Evolutionary conservation across 495 filamentous ascomycete genomes (phyloP).

Genomic region (Talaromyces thailandensis): DNA sequence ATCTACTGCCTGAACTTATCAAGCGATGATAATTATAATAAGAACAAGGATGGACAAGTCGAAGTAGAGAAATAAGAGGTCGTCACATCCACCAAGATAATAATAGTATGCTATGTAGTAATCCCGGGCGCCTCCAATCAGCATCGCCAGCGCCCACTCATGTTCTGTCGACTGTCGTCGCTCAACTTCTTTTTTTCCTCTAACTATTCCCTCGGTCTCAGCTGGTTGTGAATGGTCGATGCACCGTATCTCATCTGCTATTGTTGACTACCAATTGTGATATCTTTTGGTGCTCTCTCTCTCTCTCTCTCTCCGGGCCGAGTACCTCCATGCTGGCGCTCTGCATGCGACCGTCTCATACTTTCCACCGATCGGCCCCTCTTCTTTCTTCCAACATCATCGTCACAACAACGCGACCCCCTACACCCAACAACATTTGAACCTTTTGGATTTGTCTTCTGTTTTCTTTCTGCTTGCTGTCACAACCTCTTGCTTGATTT

Average conservation of each 20-base stretch:
- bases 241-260: background rate
- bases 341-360: background rate
- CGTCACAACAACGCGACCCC: background rate
- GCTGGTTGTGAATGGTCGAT: background rate
- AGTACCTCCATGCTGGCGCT: background rate
- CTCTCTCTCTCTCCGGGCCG: background rate
- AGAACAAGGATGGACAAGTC: background rate
- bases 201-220: too few species aligned
- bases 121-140: background rate
- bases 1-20: too few species aligned
- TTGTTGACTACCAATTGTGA: background rate
- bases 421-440: background rate
- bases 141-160: constrained; percentile 2
- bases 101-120: too few species aligned
- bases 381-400: background rate
- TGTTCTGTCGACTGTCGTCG: background rate
- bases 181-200: background rate
- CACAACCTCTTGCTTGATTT: background rate
- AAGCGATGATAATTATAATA: too few species aligned
- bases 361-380: background rate
- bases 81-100: background rate
- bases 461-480: background rate
- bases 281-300: background rate
- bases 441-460: background rate
- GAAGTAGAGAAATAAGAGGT: background rate